A percentile compares a stretch with the other conserved stretches of the same genome.
Evolutionary conservation across 2,329 filamentous ascomycete species (phyloP).

Genomic region (Rutstroemia sydowiana): DNA sequence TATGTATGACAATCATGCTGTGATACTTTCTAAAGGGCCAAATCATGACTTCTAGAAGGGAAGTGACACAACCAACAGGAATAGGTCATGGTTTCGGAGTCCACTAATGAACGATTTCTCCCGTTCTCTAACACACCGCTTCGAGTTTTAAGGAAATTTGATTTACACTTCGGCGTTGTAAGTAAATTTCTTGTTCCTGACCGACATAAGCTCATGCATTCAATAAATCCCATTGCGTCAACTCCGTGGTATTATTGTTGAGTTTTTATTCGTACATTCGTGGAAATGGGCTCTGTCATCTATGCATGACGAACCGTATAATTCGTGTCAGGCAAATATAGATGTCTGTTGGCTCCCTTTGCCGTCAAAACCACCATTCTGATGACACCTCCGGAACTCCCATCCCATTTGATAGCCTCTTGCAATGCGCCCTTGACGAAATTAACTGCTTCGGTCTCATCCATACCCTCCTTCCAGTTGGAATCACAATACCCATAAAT

Average conservation of each 20-base stretch:
- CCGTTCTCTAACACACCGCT: slow-evolving; percentile 19
- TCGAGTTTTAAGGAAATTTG: background rate
- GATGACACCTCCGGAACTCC: slow-evolving; percentile 96
- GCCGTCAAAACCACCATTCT: slow-evolving; percentile 93
- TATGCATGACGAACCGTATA: slow-evolving; percentile 52
- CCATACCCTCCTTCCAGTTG: slow-evolving; percentile 94
- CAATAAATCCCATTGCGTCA: slow-evolving; percentile 8
- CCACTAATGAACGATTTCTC: background rate
- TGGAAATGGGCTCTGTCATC: slow-evolving; percentile 39
- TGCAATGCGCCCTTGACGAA: slow-evolving; percentile 88
- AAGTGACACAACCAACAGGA: background rate
- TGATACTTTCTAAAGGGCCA: background rate
- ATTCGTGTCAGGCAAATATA: slow-evolving; percentile 89
- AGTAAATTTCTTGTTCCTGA: slow-evolving; percentile 10
- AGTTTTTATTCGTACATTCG: slow-evolving; percentile 29
- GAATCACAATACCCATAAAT: slow-evolving; percentile 99
- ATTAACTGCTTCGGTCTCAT: slow-evolving; percentile 77
- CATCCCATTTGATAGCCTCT: slow-evolving; percentile 99
- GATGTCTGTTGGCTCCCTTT: slow-evolving; percentile 81
- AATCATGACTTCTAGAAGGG: slow-evolving; percentile 2
- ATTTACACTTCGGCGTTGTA: no score
- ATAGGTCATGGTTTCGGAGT: background rate
- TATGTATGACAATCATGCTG: no score
- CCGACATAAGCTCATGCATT: slow-evolving; percentile 12
- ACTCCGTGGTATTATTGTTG: slow-evolving; percentile 27